A percentile compares a stretch with the other conserved stretches of the same genome.
These are phyloP conservation scores for Fusarium sp. DNA, from an alignment of 2,329 filamentous ascomycete species.

Conservation along the genomic window DNA sequence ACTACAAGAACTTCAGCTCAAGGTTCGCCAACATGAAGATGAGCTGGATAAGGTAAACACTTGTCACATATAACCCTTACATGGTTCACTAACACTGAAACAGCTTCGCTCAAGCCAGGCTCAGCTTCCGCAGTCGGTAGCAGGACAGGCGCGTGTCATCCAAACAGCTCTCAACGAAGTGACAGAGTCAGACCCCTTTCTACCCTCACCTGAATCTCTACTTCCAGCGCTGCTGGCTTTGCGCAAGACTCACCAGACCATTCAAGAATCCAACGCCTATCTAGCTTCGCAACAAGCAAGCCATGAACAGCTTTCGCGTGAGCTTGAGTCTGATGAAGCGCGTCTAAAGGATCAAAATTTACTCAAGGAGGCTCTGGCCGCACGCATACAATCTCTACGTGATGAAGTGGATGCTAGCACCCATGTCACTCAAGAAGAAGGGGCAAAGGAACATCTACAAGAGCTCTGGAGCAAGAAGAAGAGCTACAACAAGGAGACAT, in stretches of 20 bases:
- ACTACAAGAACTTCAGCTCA: constrained; percentile 71
- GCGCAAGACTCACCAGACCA: constrained; percentile 71
- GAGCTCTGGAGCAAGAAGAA: constrained; percentile 69
- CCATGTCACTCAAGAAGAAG: constrained; percentile 68
- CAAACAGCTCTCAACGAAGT: constrained; percentile 74
- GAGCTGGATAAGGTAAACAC: constrained; percentile 58
- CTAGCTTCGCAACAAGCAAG: constrained; percentile 59
- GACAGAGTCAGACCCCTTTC: constrained; percentile 68
- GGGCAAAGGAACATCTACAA: constrained; percentile 70
- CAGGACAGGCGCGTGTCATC: constrained; percentile 58
- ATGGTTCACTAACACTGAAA: constrained; percentile 5
- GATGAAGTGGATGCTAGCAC: constrained; percentile 66
- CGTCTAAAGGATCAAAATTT: constrained; percentile 65
- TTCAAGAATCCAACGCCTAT: constrained; percentile 71
- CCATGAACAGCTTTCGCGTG: constrained; percentile 57
- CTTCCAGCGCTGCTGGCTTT: constrained; percentile 78
- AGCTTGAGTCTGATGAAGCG: constrained; percentile 62
- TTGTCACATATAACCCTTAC: too few relatives aligned
- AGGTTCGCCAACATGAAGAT: constrained; percentile 65
- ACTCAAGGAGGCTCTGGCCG: constrained; percentile 63
- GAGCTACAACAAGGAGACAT: constrained; percentile 69
- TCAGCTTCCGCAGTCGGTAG: constrained; percentile 43
- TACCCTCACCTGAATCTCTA: constrained; percentile 74
- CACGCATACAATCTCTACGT: constrained; percentile 69
- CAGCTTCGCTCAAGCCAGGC: constrained; percentile 47